Percentiles rank a stretch among this genome's conserved stretches.
phyloP scores from a whole-genome alignment of 805 yeast species.

The Clavispora carvajalis region DNA sequence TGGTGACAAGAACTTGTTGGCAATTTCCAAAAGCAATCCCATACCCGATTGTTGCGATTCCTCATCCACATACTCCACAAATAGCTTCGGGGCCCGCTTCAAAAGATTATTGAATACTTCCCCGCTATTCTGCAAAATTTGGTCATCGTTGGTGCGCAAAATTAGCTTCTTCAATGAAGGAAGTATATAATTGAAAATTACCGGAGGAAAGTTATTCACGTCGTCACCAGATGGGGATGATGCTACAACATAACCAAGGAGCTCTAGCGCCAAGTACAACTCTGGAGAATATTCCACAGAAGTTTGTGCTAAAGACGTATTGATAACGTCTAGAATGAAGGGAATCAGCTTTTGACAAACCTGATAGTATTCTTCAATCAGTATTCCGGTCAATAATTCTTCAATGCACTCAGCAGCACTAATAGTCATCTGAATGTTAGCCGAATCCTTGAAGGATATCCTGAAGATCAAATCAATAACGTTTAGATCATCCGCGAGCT shows the following conservation, averaged over 20 bases:
- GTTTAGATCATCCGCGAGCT: slow-evolving; percentile 15
- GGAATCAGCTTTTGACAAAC: slow-evolving; percentile 54
- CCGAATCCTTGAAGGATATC: slow-evolving; percentile 66
- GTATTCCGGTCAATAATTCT: slow-evolving; percentile 47
- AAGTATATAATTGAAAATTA: slow-evolving; percentile 39
- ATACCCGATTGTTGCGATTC: slow-evolving; percentile 41
- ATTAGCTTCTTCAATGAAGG: slow-evolving; percentile 40
- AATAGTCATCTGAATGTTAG: slow-evolving; percentile 63
- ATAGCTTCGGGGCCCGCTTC: slow-evolving; percentile 30
- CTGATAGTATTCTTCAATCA: slow-evolving; percentile 38
- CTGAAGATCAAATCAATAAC: slow-evolving; percentile 55
- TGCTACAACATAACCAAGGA: slow-evolving; percentile 47
- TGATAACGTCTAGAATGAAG: slow-evolving; percentile 33
- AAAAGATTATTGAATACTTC: slow-evolving; percentile 65
- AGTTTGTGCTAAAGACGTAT: slow-evolving; percentile 16
- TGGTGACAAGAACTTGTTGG: slow-evolving; percentile 67
- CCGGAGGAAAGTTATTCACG: slow-evolving; percentile 24
- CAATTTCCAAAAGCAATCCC: slow-evolving; percentile 54
- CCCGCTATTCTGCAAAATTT: slow-evolving; percentile 70
- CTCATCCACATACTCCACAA: slow-evolving; percentile 28
- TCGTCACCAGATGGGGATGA: slow-evolving; percentile 29
- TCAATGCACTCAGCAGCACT: slow-evolving; percentile 69
- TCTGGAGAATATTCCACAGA: slow-evolving; percentile 54
- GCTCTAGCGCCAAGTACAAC: slow-evolving; percentile 52
- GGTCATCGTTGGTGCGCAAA: slow-evolving; percentile 59